phyloP scores from a whole-genome alignment of 2,329 filamentous ascomycete genomes.

The Cyclaneusma minus region DNA sequence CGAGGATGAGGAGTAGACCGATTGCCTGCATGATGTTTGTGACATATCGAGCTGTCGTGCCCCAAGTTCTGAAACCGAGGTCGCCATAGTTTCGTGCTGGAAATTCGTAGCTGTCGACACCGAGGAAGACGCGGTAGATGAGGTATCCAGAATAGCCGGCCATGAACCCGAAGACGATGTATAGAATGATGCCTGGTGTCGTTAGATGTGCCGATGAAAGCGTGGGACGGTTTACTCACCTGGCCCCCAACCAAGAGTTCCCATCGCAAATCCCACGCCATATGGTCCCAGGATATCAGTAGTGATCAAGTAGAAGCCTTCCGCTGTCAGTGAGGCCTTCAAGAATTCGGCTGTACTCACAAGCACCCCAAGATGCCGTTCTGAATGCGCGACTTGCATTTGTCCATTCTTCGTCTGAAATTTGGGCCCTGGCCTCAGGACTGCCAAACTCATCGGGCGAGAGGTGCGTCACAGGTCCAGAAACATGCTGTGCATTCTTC shows the following conservation, averaged over 20 bases:
- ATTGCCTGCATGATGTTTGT: conserved; percentile 9
- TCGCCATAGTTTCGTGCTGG: conserved; percentile 11
- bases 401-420: conserved; percentile 11
- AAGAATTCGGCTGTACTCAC: conserved; percentile 2
- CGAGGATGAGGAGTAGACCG: conserved; percentile 7
- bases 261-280: conserved; percentile 9
- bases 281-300: conserved; percentile 12
- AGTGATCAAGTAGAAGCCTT: conserved; percentile 12
- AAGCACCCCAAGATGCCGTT: conserved; percentile 10
- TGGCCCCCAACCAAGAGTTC: conserved; percentile 9
- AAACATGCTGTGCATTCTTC: conserved; percentile 5
- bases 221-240: conserved; percentile 2
- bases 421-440: conserved; percentile 3
- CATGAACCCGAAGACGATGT: conserved; percentile 1
- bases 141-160: conserved; percentile 10
- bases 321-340: background rate
- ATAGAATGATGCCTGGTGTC: conserved; percentile 1
- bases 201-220: background rate
- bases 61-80: conserved; percentile 10
- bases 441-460: conserved; percentile 3
- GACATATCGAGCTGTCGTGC: conserved; percentile 7
- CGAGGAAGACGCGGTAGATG: conserved; percentile 9
- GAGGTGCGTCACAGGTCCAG: conserved; percentile 1
- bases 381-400: conserved; percentile 10
- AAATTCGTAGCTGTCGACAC: conserved; percentile 9